These are phyloP conservation scores for Phytophthora syringae DNA, from an alignment of 352 stramenopile genomes.

Conservation along the genomic window DNA sequence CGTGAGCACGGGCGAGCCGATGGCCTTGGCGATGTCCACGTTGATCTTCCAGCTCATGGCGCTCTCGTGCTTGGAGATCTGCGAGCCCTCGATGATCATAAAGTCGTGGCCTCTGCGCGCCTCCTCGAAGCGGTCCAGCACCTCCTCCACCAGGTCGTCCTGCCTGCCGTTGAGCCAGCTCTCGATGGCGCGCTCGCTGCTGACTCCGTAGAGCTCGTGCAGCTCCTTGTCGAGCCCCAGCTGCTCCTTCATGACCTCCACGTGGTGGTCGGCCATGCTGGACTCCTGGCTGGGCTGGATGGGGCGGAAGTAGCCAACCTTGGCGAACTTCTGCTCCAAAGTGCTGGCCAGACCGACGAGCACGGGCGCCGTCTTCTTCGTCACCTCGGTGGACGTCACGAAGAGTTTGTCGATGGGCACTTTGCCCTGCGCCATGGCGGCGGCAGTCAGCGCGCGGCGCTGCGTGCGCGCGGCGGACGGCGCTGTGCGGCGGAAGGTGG, in stretches of 20 bases:
- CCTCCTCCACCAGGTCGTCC: constrained; percentile 75
- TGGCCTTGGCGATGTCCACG: constrained; percentile 74
- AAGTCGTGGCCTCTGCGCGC: constrained; percentile 73
- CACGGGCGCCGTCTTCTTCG: constrained; percentile 71
- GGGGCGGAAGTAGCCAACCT: constrained; percentile 81
- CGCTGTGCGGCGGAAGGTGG: constrained; percentile 19
- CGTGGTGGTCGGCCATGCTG: constrained; percentile 59
- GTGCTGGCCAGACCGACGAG: constrained; percentile 71
- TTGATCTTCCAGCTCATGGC: constrained; percentile 85
- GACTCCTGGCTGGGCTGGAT: constrained; percentile 54
- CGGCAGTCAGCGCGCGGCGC: constrained; percentile 40
- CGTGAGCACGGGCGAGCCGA: constrained; percentile 68
- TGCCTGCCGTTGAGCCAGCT: constrained; percentile 61
- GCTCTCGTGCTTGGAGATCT: constrained; percentile 69
- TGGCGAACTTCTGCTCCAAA: constrained; percentile 76
- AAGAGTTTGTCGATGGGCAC: constrained; percentile 69
- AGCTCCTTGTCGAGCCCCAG: constrained; percentile 55
- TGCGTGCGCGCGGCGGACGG: constrained; percentile 17
- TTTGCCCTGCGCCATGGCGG: constrained; percentile 44
- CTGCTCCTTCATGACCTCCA: constrained; percentile 73
- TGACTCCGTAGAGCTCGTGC: constrained; percentile 61
- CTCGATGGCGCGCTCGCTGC: constrained; percentile 57
- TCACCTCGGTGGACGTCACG: constrained; percentile 72
- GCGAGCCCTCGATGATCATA: constrained; percentile 84
- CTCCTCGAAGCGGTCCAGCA: constrained; percentile 67